Percentiles rank a stretch among this genome's conserved stretches.
These are phyloP conservation scores for Parsonsia alboflavescens DNA, from an alignment of 257 asterid genomes.

Conservation along the genomic window DNA sequence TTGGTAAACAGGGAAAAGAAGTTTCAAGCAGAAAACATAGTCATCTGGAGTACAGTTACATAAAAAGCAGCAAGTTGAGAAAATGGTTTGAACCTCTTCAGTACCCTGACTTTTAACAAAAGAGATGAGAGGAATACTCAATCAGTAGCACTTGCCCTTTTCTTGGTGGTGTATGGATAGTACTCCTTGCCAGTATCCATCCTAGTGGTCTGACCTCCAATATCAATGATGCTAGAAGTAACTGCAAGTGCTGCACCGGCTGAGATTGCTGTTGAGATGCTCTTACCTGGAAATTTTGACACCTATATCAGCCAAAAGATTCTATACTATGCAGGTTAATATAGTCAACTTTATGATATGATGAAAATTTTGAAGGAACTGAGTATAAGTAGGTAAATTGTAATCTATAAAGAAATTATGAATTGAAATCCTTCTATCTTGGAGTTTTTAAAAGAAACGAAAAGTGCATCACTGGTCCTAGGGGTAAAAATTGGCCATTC, in stretches of 20 bases:
- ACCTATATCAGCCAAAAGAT: slow-evolving; percentile 1
- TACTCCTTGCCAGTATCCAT: slow-evolving; percentile 73
- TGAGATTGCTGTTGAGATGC: slow-evolving; percentile 63
- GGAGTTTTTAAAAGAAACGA: background rate
- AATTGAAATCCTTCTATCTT: background rate
- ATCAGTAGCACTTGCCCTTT: slow-evolving; percentile 56
- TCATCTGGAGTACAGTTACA: slow-evolving; percentile 2
- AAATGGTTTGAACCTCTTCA: slow-evolving; percentile 8
- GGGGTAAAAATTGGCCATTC: background rate
- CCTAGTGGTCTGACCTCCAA: slow-evolving; percentile 69
- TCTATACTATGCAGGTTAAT: background rate
- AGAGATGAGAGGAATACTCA: slow-evolving; percentile 1
- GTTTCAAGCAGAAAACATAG: background rate
- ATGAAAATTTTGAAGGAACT: background rate
- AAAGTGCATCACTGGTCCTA: background rate
- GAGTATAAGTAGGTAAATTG: background rate
- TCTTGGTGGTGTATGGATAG: slow-evolving; percentile 70
- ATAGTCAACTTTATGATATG: background rate
- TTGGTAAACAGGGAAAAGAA: background rate
- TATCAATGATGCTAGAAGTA: slow-evolving; percentile 61
- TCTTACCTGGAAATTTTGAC: slow-evolving; percentile 48
- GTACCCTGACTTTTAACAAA: background rate
- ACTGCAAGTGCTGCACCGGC: slow-evolving; percentile 85
- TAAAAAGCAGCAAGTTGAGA: slow-evolving; percentile 10
- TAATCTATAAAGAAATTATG: background rate